Evolutionary conservation across 176 grass and related monocot genomes (phyloP).

Genomic region (Chrysopogon serrulatus): DNA sequence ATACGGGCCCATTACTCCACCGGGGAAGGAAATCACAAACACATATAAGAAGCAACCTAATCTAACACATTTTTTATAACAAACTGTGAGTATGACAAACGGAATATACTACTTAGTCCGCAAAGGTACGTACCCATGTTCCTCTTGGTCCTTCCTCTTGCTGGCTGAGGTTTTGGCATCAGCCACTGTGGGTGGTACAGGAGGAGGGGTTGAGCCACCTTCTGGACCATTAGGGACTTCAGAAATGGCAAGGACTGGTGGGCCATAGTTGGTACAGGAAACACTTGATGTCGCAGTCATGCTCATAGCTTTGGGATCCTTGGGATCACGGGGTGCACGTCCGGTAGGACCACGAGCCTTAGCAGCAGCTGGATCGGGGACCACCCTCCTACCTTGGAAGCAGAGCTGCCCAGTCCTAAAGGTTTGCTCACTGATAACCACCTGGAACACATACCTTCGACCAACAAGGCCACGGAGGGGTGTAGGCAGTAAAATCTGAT

Average conservation of each 20-base stretch:
- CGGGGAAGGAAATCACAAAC: too few species aligned
- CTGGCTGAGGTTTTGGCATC: accelerated
- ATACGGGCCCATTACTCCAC: too few species aligned
- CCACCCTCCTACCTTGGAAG: not conserved
- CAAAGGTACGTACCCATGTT: not conserved
- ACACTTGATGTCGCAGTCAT: not conserved
- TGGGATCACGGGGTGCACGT: not conserved
- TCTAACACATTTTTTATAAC: not conserved
- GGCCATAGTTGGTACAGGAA: not conserved
- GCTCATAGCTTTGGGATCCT: not conserved
- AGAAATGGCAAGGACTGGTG: too few species aligned
- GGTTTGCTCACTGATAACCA: not conserved
- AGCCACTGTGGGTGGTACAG: not conserved
- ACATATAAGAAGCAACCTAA: not conserved
- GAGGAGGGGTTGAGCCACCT: not conserved
- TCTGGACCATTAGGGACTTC: not conserved
- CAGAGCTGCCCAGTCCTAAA: not conserved
- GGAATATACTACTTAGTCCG: too few species aligned
- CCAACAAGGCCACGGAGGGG: not conserved
- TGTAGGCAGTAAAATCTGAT: not conserved
- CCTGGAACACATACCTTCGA: not conserved
- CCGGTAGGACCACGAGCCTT: not conserved
- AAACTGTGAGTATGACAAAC: too few species aligned
- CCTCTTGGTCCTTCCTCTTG: not conserved
- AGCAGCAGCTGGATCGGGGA: not conserved